phyloP scores from a whole-genome alignment of 768 basidiomycete species.

The Termitomyces sp. region DNA sequence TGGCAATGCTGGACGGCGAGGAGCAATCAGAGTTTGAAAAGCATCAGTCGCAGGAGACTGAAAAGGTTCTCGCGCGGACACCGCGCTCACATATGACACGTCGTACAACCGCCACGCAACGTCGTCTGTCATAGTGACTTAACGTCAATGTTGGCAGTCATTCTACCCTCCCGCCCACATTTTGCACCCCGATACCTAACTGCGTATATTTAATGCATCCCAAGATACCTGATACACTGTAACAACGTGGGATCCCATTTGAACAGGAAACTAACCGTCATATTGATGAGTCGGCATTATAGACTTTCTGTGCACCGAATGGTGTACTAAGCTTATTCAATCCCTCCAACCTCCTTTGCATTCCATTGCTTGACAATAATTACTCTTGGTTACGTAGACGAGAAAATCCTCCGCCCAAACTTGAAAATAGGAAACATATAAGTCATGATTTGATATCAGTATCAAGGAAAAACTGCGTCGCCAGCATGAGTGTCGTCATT shows the following conservation, averaged over 20 bases:
- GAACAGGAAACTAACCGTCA: neutral
- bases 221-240: slow-evolving; percentile 1
- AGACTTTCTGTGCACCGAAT: slow-evolving; percentile 2
- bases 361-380: slow-evolving; percentile 6
- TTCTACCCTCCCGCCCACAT: neutral
- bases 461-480: slow-evolving; percentile 19
- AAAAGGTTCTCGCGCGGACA: slow-evolving; percentile 14
- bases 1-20: slow-evolving; percentile 80
- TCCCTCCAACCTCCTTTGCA: slow-evolving; percentile 3
- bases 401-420: neutral
- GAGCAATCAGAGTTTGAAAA: slow-evolving; percentile 57
- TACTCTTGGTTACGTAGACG: slow-evolving; percentile 4
- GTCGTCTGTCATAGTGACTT: slow-evolving; percentile 3
- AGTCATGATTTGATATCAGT: slow-evolving; percentile 16
- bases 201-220: neutral
- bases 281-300: neutral
- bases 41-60: slow-evolving; percentile 24
- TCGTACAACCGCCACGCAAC: slow-evolving; percentile 1
- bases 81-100: slow-evolving; percentile 6
- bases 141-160: neutral
- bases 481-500: slow-evolving; percentile 2
- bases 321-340: neutral
- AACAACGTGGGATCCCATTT: neutral
- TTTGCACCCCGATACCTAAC: neutral
- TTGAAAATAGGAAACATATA: neutral